These are phyloP conservation scores for Nasturtium officinale DNA, from an alignment of 345 rosid genomes.

Conservation along the genomic window DNA sequence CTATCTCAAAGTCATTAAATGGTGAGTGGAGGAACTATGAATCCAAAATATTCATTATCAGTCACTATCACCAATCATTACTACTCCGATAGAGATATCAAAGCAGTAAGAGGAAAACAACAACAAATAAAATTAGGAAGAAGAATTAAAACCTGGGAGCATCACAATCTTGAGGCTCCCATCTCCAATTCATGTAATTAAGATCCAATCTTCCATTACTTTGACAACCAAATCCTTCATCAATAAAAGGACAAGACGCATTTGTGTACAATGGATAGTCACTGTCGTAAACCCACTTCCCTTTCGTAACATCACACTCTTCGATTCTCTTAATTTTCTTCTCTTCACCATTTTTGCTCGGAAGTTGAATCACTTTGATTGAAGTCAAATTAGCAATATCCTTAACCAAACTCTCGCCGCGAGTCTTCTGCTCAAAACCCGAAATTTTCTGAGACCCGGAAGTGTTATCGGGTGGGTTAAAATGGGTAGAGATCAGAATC, in stretches of 20 bases:
- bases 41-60: not conserved
- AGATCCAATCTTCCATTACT: conserved; percentile 78
- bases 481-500: conserved; percentile 46
- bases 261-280: conserved; percentile 74
- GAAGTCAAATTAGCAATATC: conserved; percentile 34
- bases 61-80: conserved; percentile 20
- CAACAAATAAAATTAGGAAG: not conserved
- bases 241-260: conserved; percentile 81
- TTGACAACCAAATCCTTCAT: conserved; percentile 84
- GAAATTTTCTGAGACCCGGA: conserved; percentile 50
- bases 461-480: conserved; percentile 40
- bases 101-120: conserved; percentile 20
- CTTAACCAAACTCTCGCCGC: conserved; percentile 29
- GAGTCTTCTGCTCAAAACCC: conserved; percentile 29
- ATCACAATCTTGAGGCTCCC: conserved; percentile 79
- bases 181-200: conserved; percentile 78
- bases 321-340: conserved; percentile 41
- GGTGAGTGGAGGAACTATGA: not conserved
- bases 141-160: conserved; percentile 60
- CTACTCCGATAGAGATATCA: not conserved
- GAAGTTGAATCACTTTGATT: conserved; percentile 42
- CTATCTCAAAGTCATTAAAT: not conserved
- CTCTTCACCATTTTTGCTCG: conserved; percentile 37
- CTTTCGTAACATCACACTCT: conserved; percentile 68
- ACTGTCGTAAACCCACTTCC: conserved; percentile 83